phyloP scores from a whole-genome alignment of 139 green algal species.

The Zygnema circumcarinatum region DNA sequence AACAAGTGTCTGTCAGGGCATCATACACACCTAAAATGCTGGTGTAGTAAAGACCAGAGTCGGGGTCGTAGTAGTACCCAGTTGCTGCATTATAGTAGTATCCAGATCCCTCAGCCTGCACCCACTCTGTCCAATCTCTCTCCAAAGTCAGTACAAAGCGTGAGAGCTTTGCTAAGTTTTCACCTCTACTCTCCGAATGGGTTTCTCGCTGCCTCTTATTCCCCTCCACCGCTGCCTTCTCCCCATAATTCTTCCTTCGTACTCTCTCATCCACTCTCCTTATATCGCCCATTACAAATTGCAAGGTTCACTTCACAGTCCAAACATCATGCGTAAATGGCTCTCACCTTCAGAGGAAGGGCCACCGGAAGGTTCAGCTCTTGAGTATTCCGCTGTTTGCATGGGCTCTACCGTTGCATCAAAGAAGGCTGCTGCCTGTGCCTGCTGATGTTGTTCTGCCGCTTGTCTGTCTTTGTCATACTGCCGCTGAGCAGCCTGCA shows the following conservation, averaged over 20 bases:
- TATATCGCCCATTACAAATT: background rate
- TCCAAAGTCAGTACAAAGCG: constrained; percentile 9
- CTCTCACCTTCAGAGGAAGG: background rate
- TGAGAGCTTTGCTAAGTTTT: no score
- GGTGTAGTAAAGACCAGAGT: constrained; percentile 56
- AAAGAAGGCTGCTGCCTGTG: background rate
- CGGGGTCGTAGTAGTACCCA: constrained; percentile 51
- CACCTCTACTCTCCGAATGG: background rate
- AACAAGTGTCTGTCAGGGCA: no score
- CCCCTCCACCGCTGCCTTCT: background rate
- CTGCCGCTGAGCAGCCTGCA: background rate
- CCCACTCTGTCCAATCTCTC: constrained; percentile 24
- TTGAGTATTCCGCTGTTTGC: background rate
- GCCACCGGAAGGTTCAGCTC: background rate
- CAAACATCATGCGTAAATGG: no score
- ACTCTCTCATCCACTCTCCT: background rate
- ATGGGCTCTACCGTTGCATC: background rate
- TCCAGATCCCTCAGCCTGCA: constrained; percentile 23
- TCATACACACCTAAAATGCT: constrained; percentile 39
- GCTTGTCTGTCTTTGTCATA: background rate
- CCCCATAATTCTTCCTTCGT: background rate
- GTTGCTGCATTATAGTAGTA: constrained; percentile 55
- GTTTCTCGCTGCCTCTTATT: background rate
- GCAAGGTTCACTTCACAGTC: no score
- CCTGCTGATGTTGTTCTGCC: background rate